A percentile compares a stretch with the other conserved stretches of the same genome.
These are phyloP conservation scores for Capsicum chinense DNA, from an alignment of 257 asterid genomes.

Conservation along the genomic window DNA sequence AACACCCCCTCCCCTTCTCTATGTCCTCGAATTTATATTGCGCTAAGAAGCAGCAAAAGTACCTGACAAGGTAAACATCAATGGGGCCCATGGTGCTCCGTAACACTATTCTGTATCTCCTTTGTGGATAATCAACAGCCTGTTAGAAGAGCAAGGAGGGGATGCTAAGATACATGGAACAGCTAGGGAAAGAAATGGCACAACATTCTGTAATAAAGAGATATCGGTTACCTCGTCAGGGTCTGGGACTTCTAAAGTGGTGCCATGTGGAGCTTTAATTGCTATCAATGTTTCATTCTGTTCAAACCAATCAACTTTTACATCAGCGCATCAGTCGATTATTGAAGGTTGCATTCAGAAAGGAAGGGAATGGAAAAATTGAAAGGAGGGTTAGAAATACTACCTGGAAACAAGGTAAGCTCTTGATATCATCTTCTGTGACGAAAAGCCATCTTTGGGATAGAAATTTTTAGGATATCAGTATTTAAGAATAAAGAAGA, in stretches of 20 bases:
- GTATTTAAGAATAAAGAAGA: not conserved
- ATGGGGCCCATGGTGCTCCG: constrained; percentile 95
- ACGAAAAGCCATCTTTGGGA: constrained; percentile 81
- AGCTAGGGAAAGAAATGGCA: constrained; percentile 20
- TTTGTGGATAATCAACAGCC: constrained; percentile 93
- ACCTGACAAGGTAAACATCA: constrained; percentile 93
- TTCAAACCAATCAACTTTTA: constrained; percentile 20
- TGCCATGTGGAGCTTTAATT: constrained; percentile 96
- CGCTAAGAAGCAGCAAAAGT: constrained; percentile 30
- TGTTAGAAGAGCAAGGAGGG: constrained; percentile 36
- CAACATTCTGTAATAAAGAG: not conserved
- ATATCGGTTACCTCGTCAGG: constrained; percentile 78
- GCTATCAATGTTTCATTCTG: constrained; percentile 95
- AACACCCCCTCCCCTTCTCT: not conserved
- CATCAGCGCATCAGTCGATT: constrained; percentile 29
- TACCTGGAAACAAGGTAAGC: constrained; percentile 90
- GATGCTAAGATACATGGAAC: not conserved
- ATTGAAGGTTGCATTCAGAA: not conserved
- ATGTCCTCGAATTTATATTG: not conserved
- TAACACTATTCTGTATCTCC: constrained; percentile 80
- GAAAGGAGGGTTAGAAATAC: constrained; percentile 22
- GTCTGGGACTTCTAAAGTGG: constrained; percentile 93
- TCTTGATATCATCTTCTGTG: constrained; percentile 86
- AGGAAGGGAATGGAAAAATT: not conserved
- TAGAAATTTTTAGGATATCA: constrained; percentile 29